Evolutionary conservation across 2,329 filamentous ascomycete species (phyloP).

Genomic region (Aspergillus pseudoterreus): DNA sequence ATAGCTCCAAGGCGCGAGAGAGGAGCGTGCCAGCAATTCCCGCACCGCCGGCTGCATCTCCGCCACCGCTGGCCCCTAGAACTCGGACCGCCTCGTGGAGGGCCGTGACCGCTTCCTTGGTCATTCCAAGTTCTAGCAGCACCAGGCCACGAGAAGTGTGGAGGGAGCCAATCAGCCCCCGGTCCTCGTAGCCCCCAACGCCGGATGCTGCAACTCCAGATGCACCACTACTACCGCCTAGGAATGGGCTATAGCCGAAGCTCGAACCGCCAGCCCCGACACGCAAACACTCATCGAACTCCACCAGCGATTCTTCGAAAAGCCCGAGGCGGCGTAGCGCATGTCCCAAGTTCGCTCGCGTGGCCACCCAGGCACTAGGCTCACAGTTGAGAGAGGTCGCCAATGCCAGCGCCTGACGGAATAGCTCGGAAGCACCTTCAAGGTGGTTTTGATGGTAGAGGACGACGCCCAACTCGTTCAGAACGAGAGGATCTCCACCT

Average conservation of each 20-base stretch:
- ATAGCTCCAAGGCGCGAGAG: slow-evolving; percentile 44
- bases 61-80: slow-evolving; percentile 42
- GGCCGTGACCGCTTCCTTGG: slow-evolving; percentile 73
- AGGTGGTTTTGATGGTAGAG: slow-evolving; percentile 85
- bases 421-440: slow-evolving; percentile 70
- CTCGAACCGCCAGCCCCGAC: slow-evolving; percentile 73
- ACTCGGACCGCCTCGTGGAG: slow-evolving; percentile 68
- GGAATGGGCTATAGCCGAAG: slow-evolving; percentile 68
- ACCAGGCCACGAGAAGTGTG: slow-evolving; percentile 67
- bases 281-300: slow-evolving; percentile 85
- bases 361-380: slow-evolving; percentile 75
- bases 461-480: slow-evolving; percentile 97
- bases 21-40: slow-evolving; percentile 46
- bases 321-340: slow-evolving; percentile 70
- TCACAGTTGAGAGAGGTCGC: slow-evolving; percentile 79
- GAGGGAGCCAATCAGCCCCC: slow-evolving; percentile 44
- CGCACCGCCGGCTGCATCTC: slow-evolving; percentile 45
- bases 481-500: slow-evolving; percentile 70
- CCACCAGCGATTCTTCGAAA: slow-evolving; percentile 66
- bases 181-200: slow-evolving; percentile 46
- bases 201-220: slow-evolving; percentile 35
- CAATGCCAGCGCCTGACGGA: slow-evolving; percentile 71
- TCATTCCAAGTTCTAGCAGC: slow-evolving; percentile 69
- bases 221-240: slow-evolving; percentile 34
- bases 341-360: slow-evolving; percentile 84